Conservation (phyloP, 495 filamentous ascomycete species). For the Halenospora varia region DNA sequence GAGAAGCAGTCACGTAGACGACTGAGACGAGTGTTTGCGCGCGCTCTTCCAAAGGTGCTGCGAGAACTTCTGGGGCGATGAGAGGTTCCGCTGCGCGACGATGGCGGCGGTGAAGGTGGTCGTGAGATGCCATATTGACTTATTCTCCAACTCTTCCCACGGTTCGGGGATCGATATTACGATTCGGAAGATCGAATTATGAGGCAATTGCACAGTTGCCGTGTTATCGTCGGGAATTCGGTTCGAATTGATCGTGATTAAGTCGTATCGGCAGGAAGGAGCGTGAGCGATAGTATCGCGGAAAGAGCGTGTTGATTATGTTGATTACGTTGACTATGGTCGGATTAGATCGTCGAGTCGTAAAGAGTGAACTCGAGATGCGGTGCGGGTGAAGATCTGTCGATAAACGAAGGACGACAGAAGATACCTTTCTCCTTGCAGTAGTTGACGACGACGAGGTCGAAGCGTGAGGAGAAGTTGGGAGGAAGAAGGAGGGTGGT, state of each 20-base stretch:
- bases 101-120: constrained; percentile 16
- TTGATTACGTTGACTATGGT: not conserved
- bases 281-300: not conserved
- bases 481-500: not conserved
- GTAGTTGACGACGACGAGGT: not conserved
- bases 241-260: not conserved
- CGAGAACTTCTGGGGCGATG: not conserved
- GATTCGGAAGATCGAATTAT: not conserved
- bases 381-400: constrained; percentile 4
- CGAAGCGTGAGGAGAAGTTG: not conserved
- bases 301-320: not conserved
- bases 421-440: not conserved
- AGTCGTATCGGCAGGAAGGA: not conserved
- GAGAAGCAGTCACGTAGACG: constrained; percentile 51
- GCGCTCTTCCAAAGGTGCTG: too few relatives aligned
- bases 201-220: not conserved
- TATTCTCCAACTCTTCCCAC: not conserved
- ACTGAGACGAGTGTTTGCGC: constrained; percentile 38
- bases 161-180: not conserved
- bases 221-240: not conserved
- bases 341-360: not conserved
- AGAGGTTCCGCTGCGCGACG: not conserved
- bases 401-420: constrained; percentile 26
- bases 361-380: constrained; percentile 7
- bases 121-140: constrained; percentile 9